These are phyloP conservation scores for Alternaria infectoria DNA, from an alignment of 2,329 filamentous ascomycete species.

Conservation along the genomic window DNA sequence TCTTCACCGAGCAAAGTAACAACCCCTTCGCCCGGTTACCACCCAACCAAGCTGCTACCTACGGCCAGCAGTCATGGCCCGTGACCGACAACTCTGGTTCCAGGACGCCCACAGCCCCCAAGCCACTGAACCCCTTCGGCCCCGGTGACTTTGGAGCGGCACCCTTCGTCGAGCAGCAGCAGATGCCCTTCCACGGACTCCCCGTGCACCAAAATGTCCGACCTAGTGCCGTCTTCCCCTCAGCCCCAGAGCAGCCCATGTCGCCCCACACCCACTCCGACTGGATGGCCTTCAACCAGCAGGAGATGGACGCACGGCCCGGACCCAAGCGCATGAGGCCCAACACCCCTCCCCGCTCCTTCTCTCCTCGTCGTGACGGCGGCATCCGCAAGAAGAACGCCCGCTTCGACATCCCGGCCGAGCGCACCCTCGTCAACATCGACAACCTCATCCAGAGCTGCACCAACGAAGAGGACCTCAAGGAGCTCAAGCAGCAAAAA, in stretches of 20 bases:
- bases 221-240: constrained; percentile 58
- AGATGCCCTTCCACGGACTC: constrained; percentile 47
- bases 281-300: constrained; percentile 59
- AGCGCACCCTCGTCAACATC: constrained; percentile 92
- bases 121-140: constrained; percentile 71
- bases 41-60: constrained; percentile 54
- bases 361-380: constrained; percentile 79
- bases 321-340: constrained; percentile 65
- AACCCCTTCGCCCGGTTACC: constrained; percentile 70
- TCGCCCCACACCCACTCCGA: constrained; percentile 69
- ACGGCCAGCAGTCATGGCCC: constrained; percentile 65
- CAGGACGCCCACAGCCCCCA: constrained; percentile 75
- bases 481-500: constrained; percentile 98
- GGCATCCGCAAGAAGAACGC: constrained; percentile 99
- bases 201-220: constrained; percentile 51
- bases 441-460: constrained; percentile 89
- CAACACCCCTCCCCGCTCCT: constrained; percentile 72
- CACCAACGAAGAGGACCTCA: constrained; percentile 89
- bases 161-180: constrained; percentile 52
- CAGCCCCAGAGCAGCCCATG: constrained; percentile 56
- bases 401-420: constrained; percentile 93
- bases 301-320: constrained; percentile 57
- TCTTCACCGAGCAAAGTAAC: constrained; percentile 57
- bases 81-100: constrained; percentile 69
- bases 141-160: constrained; percentile 57